Percentiles rank a stretch among this genome's conserved stretches.
Conservation (phyloP, 148 eudicot species). For the Amaranthus palmeri region DNA sequence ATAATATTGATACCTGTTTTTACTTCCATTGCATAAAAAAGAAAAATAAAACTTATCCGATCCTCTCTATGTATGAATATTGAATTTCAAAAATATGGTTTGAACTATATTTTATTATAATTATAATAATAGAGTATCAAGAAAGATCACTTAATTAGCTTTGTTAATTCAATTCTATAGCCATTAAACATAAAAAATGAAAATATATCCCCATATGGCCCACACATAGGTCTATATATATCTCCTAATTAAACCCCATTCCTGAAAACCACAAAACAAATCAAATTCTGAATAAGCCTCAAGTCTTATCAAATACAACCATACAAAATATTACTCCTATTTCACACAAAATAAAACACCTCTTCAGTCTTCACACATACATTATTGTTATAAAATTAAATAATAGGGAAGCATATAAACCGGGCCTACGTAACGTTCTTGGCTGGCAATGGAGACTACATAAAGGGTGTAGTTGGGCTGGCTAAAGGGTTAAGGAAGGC, state of each 20-base stretch:
- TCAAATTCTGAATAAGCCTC: background rate
- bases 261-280: background rate
- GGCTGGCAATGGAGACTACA: slow-evolving; percentile 44
- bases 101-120: no score
- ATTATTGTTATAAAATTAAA: background rate
- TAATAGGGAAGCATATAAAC: slow-evolving; percentile 1
- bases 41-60: no score
- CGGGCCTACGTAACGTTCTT: slow-evolving; percentile 47
- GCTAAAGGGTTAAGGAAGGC: slow-evolving; percentile 48
- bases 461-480: slow-evolving; percentile 43
- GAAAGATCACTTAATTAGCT: background rate
- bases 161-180: background rate
- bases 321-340: no score
- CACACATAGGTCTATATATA: slow-evolving; percentile 17
- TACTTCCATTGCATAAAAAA: no score
- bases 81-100: no score
- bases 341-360: background rate
- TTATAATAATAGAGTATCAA: no score
- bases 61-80: no score
- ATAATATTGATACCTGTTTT: no score
- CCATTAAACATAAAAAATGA: background rate
- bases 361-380: no score
- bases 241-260: slow-evolving; percentile 1
- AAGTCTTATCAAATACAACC: background rate
- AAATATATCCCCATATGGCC: background rate